These are phyloP conservation scores for Phanerochaete carnosa DNA, from an alignment of 768 basidiomycete species.

Conservation along the genomic window DNA sequence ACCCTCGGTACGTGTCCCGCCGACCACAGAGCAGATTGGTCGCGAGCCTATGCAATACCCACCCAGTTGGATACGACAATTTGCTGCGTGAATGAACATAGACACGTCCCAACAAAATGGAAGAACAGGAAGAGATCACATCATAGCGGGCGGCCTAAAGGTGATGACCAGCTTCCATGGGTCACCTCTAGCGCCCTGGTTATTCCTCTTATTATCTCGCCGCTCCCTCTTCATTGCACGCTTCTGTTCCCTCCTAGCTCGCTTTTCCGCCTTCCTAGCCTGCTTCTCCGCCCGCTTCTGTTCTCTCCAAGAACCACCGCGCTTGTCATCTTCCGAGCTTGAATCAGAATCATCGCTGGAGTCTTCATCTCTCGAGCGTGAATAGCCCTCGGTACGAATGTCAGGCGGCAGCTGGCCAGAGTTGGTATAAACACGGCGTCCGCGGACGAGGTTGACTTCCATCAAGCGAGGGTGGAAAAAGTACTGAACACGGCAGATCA, in stretches of 20 bases:
- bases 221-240: neutral
- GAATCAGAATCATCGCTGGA: neutral
- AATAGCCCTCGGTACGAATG: neutral
- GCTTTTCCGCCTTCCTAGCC: neutral
- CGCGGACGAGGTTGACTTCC: constrained; percentile 18
- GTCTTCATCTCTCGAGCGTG: neutral
- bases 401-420: constrained; percentile 1
- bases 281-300: neutral
- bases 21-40: too few relatives aligned
- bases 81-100: too few relatives aligned
- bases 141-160: neutral
- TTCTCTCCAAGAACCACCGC: neutral
- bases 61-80: too few relatives aligned
- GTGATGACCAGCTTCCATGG: constrained; percentile 19
- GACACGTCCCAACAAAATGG: too few relatives aligned
- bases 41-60: too few relatives aligned
- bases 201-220: constrained; percentile 1
- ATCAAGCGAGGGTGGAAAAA: constrained; percentile 23
- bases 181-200: neutral
- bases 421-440: constrained; percentile 5
- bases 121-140: too few relatives aligned
- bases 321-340: neutral
- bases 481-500: constrained; percentile 9
- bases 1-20: too few relatives aligned
- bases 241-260: neutral